Conservation (phyloP, 2,329 filamentous ascomycete species). For the Neopestalotiopsis clavispora region DNA sequence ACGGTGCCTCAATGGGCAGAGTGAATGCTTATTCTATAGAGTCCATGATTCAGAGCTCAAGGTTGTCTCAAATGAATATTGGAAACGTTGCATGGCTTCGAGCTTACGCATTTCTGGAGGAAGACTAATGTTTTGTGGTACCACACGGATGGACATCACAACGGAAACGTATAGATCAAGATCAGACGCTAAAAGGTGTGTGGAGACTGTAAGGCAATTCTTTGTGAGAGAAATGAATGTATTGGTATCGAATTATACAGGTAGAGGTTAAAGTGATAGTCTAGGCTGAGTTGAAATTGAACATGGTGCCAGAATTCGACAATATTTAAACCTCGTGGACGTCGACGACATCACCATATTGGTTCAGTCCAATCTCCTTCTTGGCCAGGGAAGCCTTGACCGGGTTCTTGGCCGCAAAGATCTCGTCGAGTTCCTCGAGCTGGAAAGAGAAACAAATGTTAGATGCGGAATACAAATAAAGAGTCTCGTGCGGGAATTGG, state of each 20-base stretch:
- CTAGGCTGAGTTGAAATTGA: not conserved
- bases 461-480: not conserved
- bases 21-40: no score
- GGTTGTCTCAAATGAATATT: no score
- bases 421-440: conserved; percentile 54
- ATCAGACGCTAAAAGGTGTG: no score
- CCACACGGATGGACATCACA: no score
- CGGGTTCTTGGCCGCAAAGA: conserved; percentile 44
- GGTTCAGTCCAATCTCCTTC: conserved; percentile 38
- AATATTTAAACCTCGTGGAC: conserved; percentile 20
- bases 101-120: no score
- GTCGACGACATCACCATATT: conserved; percentile 28
- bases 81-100: no score
- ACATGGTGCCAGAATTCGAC: not conserved
- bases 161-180: no score
- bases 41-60: no score
- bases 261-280: not conserved
- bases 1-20: no score
- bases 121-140: no score
- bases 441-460: not conserved
- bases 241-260: not conserved
- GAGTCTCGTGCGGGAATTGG: no score
- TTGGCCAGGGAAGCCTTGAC: conserved; percentile 45
- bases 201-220: no score
- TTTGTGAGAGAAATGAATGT: not conserved